Evolutionary conservation across 805 yeast genomes (phyloP), one percentile per base, ranked within the genome.

Genomic region (Schizosaccharomyces cryophilus): DNA sequence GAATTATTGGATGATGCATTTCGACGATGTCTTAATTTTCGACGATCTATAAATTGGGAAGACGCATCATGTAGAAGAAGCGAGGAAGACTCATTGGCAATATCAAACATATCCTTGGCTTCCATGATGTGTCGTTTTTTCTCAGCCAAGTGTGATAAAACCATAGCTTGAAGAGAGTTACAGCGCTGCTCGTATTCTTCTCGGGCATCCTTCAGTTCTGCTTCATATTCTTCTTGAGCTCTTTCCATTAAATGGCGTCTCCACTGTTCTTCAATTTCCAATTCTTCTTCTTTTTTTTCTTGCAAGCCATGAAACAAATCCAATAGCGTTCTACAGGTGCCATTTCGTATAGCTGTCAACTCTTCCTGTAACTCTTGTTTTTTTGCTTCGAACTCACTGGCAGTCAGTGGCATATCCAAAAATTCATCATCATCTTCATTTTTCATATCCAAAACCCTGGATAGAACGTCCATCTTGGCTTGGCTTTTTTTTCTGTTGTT

Each of bases 21-120:
- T 31, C 60, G 60, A 19, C 60, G 60, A 40, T 56, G 60, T 47
- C 60, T 38, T 19, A 56, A 26, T 19, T 56, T 56, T 31, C 60
- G 42, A 40, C 60, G 60, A 19, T 56, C 60, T 6, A 56, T 40
- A 42, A 29, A 51, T 17, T 51, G 56, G 15, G 56, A 21, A 51
- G 56, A 21, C 11, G 56, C 35, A 26, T 21, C 35, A n/a, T 51
- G 35, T 7, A 24, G 29, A 17, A 29, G 30, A 17, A 51, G 56
- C 5, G 35, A 24, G 11, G 56, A 51, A 17, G 56, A 51, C 35
- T 51, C 56, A 29, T 29, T 51, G 6, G 30, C 56, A 51, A 51
- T 51, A 29, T 51, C 56, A 51, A 51, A 51, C 56, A 51, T 21
- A 21, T 51, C 56, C 35, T 51, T 51, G 21, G 30, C 56, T 51